These are phyloP conservation scores for Conticribra guillardii DNA, from an alignment of 108 stramenopile genomes.

Conservation along the genomic window DNA sequence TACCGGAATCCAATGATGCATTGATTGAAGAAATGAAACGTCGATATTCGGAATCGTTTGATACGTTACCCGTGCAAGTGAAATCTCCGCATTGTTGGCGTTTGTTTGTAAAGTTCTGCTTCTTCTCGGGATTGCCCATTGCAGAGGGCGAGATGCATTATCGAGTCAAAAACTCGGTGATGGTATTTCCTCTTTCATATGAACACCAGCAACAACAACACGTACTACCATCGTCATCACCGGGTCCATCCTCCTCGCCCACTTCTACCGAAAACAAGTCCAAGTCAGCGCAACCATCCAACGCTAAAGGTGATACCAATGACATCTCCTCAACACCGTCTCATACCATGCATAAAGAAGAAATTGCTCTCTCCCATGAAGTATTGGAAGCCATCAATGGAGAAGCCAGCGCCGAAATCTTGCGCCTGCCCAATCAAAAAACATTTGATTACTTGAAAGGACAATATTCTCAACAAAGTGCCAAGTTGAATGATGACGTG, in stretches of 20 bases:
- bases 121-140: slow-evolving; percentile 87
- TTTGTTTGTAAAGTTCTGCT: slow-evolving; percentile 85
- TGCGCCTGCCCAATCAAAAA: slow-evolving; percentile 80
- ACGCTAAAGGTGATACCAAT: too few species aligned
- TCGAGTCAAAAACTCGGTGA: slow-evolving; percentile 65
- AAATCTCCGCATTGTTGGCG: slow-evolving; percentile 69
- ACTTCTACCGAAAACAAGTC: neutral
- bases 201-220: neutral
- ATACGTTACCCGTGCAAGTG: slow-evolving; percentile 78
- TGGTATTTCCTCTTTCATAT: slow-evolving; percentile 3
- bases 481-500: slow-evolving; percentile 67
- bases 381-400: slow-evolving; percentile 90
- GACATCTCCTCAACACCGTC: too few species aligned
- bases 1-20: slow-evolving; percentile 59
- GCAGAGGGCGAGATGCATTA: slow-evolving; percentile 91
- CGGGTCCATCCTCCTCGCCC: neutral
- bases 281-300: neutral
- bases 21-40: slow-evolving; percentile 67
- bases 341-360: slow-evolving; percentile 45
- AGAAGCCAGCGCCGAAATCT: slow-evolving; percentile 63
- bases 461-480: slow-evolving; percentile 82
- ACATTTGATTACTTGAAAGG: slow-evolving; percentile 77
- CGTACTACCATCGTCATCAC: too few species aligned
- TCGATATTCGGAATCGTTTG: slow-evolving; percentile 69
- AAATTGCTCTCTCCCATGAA: slow-evolving; percentile 76